Conservation (phyloP, 2,329 filamentous ascomycete genomes). For the Phialocephala subalpina region DNA sequence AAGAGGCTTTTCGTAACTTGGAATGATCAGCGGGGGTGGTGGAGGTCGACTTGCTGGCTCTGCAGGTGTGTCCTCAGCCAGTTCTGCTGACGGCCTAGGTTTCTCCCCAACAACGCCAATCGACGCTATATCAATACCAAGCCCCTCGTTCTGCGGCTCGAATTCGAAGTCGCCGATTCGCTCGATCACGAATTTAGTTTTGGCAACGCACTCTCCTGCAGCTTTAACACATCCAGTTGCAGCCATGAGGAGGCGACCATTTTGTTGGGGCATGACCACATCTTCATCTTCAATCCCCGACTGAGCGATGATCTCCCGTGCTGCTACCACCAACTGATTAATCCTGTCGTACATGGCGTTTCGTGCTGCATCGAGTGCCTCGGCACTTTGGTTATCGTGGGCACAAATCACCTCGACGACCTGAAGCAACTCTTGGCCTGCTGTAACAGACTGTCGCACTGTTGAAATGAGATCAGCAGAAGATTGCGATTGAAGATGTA, state of each 20-base stretch:
- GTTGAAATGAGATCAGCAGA: slow-evolving; percentile 82
- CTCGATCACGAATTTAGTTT: slow-evolving; percentile 85
- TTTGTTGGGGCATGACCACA: slow-evolving; percentile 82
- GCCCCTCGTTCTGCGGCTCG: slow-evolving; percentile 56
- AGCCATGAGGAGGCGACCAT: slow-evolving; percentile 76
- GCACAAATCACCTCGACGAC: slow-evolving; percentile 85
- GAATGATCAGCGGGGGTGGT: slow-evolving; percentile 54
- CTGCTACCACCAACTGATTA: slow-evolving; percentile 80
- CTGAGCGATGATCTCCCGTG: slow-evolving; percentile 78
- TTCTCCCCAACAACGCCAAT: slow-evolving; percentile 47
- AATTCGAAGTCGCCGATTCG: slow-evolving; percentile 91
- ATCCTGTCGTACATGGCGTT: slow-evolving; percentile 82
- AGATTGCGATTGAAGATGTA: slow-evolving; percentile 92
- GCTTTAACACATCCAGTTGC: slow-evolving; percentile 89
- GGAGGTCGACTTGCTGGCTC: slow-evolving; percentile 50
- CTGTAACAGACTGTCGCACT: slow-evolving; percentile 83
- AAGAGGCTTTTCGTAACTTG: slow-evolving; percentile 70
- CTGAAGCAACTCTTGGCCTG: slow-evolving; percentile 79
- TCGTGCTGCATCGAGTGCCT: slow-evolving; percentile 72
- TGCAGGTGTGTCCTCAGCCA: slow-evolving; percentile 23
- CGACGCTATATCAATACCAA: slow-evolving; percentile 59
- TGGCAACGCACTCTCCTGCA: slow-evolving; percentile 89
- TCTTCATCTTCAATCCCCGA: slow-evolving; percentile 74
- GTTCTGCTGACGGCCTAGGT: slow-evolving; percentile 12
- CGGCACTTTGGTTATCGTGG: slow-evolving; percentile 74